Evolutionary conservation across 331 rosid genomes (phyloP), one percentile per base, ranked within the genome.

Genomic region (Quercus lobata): DNA sequence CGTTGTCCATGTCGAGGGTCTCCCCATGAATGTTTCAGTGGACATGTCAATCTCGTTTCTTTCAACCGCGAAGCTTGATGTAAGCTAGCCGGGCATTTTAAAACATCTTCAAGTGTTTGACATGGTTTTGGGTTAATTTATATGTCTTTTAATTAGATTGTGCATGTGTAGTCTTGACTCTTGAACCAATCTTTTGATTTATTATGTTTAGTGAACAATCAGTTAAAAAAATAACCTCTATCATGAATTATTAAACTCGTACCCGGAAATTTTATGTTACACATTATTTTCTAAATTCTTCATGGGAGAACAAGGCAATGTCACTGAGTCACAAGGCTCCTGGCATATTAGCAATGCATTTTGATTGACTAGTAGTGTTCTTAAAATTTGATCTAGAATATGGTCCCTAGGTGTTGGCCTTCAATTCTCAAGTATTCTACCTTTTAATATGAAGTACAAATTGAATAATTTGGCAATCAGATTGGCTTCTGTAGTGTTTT

Each of bases 11-110:
- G 88, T 70, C 29, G 97, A 91, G 85, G 89, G 93, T 65, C 89
- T 86, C n/a, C 97, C 96, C 2, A 84, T 85, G 90, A 86, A 83
- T 80, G 97, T 95, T 80, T 95, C 99, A 6, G 96, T 92, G 72
- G 99, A 95, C 74, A 95, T 95, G 97, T 95, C 96, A 37, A 89
- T 95, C 83, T 88, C 96, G 12, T 86, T 66, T 79, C 79, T 92
- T 57, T 84, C 97, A 19, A 57, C 84, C 49, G 97, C 97, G 9
- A 72, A 81, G 63, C 87, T 82, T 57, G 54, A 78, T 63, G 99
- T 93, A 84, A 88, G 97, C 76, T 68, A 5, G 30, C 2, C 4
- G 18, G 32, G 57, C 61, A 7, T 49, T 44, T 74, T 54, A 41
- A 56, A 57, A 22, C 77, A 44, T 57, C 27, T 71, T 12, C 46